These are phyloP conservation scores for Periglandula ipomoeae DNA, from an alignment of 2,329 filamentous ascomycete genomes.

Conservation along the genomic window DNA sequence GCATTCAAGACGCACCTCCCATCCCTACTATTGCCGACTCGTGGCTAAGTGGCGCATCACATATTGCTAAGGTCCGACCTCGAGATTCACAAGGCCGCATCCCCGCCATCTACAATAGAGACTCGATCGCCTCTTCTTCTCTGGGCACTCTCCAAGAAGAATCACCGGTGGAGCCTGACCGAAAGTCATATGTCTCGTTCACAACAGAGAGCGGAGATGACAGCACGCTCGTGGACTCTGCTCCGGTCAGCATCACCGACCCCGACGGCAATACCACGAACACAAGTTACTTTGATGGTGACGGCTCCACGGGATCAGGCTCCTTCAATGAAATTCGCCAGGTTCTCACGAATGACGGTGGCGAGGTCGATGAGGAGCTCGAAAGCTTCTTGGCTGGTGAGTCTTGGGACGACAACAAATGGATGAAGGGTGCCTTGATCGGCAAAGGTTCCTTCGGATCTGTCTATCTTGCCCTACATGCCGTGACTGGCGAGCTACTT, in stretches of 20 bases:
- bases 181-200: constrained; percentile 93
- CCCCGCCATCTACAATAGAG: constrained; percentile 50
- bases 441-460: constrained; percentile 95
- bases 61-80: constrained; percentile 28
- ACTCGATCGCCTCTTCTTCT: constrained; percentile 82
- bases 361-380: constrained; percentile 83
- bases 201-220: constrained; percentile 66
- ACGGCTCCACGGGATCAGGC: constrained; percentile 58
- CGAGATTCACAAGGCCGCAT: constrained; percentile 41
- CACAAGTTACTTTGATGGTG: constrained; percentile 80
- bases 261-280: constrained; percentile 61
- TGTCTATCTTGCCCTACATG: constrained; percentile 89
- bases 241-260: constrained; percentile 65
- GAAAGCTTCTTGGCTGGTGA: constrained; percentile 85
- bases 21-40: constrained; percentile 92
- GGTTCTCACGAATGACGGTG: constrained; percentile 80
- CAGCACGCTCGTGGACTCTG: constrained; percentile 24
- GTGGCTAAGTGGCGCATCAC: constrained; percentile 56
- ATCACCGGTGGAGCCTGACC: constrained; percentile 73
- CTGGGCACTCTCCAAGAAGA: constrained; percentile 89
- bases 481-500: constrained; percentile 92
- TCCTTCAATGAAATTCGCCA: constrained; percentile 79
- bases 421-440: constrained; percentile 98
- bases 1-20: constrained; percentile 83
- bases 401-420: constrained; percentile 94